phyloP scores from a whole-genome alignment of 2,329 filamentous ascomycete genomes.

The Talaromyces atroroseus region DNA sequence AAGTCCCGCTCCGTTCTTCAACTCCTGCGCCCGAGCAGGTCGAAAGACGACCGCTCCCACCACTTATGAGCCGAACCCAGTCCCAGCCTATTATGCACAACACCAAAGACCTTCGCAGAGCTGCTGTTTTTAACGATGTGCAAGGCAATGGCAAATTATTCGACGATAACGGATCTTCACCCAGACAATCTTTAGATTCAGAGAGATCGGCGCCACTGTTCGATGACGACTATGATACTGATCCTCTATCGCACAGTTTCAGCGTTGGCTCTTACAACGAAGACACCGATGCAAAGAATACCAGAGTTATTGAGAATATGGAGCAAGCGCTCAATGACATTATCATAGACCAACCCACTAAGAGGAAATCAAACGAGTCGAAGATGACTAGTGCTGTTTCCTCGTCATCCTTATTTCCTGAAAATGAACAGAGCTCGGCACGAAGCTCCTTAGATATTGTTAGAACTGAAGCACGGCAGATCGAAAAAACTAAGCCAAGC shows the following conservation, averaged over 20 bases:
- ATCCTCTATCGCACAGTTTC: constrained; percentile 71
- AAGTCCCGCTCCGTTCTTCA: constrained; percentile 16
- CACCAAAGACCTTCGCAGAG: constrained; percentile 52
- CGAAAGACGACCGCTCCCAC: constrained; percentile 37
- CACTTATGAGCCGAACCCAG: constrained; percentile 42
- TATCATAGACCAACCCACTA: constrained; percentile 67
- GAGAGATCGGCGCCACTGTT: constrained; percentile 58
- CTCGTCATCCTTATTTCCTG: constrained; percentile 47
- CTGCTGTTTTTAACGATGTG: constrained; percentile 57
- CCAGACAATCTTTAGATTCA: constrained; percentile 67
- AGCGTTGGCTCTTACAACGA: constrained; percentile 62
- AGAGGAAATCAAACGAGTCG: constrained; percentile 31
- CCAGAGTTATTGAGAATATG: constrained; percentile 82
- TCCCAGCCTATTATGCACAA: constrained; percentile 41
- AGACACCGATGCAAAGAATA: constrained; percentile 56
- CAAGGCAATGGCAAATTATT: constrained; percentile 43
- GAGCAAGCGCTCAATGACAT: constrained; percentile 89
- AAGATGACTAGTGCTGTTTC: constrained; percentile 29
- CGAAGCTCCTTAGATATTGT: constrained; percentile 58
- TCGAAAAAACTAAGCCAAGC: constrained; percentile 66
- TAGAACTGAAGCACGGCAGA: constrained; percentile 37
- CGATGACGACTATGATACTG: constrained; percentile 69
- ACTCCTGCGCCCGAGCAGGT: constrained; percentile 24
- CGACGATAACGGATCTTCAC: constrained; percentile 40
- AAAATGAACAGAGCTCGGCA: constrained; percentile 55